Conservation (phyloP, 2,329 filamentous ascomycete species). For the Ramularia endophylla region DNA sequence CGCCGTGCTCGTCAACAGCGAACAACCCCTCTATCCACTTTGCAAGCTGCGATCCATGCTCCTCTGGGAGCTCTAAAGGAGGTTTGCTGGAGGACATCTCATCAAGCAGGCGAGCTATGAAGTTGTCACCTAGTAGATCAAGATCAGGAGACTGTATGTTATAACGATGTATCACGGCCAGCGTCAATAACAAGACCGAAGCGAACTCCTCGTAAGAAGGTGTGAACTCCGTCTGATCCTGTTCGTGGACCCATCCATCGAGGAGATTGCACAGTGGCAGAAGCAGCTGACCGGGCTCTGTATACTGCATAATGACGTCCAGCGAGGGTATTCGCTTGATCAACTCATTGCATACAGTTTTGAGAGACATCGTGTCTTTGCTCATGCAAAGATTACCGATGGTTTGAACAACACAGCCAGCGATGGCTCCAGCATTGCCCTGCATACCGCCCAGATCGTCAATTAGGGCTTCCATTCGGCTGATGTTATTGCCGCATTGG, state of each 20-base stretch:
- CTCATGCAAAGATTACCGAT: slow-evolving; percentile 58
- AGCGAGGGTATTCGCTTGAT: slow-evolving; percentile 65
- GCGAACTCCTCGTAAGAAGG: slow-evolving; percentile 84
- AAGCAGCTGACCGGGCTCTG: slow-evolving; percentile 62
- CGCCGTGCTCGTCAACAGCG: slow-evolving; percentile 54
- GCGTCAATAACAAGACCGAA: slow-evolving; percentile 64
- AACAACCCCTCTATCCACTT: slow-evolving; percentile 76
- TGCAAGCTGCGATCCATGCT: slow-evolving; percentile 59
- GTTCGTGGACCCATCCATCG: slow-evolving; percentile 74
- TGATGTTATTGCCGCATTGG: slow-evolving; percentile 70
- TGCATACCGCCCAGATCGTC: slow-evolving; percentile 83
- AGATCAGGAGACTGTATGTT: slow-evolving; percentile 58
- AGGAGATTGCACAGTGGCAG: slow-evolving; percentile 68
- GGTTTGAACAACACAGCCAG: slow-evolving; percentile 55
- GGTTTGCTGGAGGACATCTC: slow-evolving; percentile 53
- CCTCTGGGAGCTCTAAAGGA: slow-evolving; percentile 57
- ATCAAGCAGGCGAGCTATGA: slow-evolving; percentile 61
- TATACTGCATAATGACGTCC: slow-evolving; percentile 71
- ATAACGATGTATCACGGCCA: slow-evolving; percentile 73
- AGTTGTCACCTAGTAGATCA: slow-evolving; percentile 58
- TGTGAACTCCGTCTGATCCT: slow-evolving; percentile 76
- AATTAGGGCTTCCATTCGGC: slow-evolving; percentile 69
- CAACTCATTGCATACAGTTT: slow-evolving; percentile 66
- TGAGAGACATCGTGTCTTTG: slow-evolving; percentile 75
- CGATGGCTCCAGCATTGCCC: slow-evolving; percentile 83